A percentile compares a stretch with the other conserved stretches of the same genome.
Evolutionary conservation across 2,329 filamentous ascomycete species (phyloP).

Genomic region (Aspergillus jensenii): DNA sequence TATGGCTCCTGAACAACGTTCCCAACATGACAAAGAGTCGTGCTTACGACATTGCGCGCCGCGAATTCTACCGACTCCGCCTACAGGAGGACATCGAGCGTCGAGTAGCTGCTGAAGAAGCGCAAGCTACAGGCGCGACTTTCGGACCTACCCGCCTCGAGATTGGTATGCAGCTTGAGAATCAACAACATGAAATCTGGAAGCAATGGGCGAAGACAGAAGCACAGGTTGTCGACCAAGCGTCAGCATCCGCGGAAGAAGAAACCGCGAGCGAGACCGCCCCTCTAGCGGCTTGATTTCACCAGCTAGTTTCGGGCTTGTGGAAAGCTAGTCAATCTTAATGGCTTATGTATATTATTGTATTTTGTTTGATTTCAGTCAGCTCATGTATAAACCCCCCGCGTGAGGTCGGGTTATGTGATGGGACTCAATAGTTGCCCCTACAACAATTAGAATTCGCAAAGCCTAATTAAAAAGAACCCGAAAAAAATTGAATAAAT

Average conservation of each 20-base stretch:
- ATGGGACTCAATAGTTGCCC: background rate
- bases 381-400: background rate
- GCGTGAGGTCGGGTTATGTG: background rate
- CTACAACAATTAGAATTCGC: background rate
- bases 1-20: conserved; percentile 74
- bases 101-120: conserved; percentile 84
- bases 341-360: conserved; percentile 20
- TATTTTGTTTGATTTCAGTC: conserved; percentile 8
- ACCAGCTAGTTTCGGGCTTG: background rate
- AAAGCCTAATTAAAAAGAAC: background rate
- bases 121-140: conserved; percentile 78
- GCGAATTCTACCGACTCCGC: conserved; percentile 85
- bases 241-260: conserved; percentile 45
- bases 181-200: conserved; percentile 78
- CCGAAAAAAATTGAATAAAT: background rate
- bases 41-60: conserved; percentile 84
- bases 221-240: conserved; percentile 49
- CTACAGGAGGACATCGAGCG: conserved; percentile 79
- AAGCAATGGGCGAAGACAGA: conserved; percentile 70
- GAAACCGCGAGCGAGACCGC: conserved; percentile 17
- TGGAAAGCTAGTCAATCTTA: background rate
- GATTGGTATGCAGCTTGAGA: conserved; percentile 78
- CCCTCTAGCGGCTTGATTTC: conserved; percentile 1
- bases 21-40: conserved; percentile 58
- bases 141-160: conserved; percentile 78